These are phyloP conservation scores for Astragalus glycyphyllos DNA, from an alignment of 306 rosid species.

Conservation along the genomic window DNA sequence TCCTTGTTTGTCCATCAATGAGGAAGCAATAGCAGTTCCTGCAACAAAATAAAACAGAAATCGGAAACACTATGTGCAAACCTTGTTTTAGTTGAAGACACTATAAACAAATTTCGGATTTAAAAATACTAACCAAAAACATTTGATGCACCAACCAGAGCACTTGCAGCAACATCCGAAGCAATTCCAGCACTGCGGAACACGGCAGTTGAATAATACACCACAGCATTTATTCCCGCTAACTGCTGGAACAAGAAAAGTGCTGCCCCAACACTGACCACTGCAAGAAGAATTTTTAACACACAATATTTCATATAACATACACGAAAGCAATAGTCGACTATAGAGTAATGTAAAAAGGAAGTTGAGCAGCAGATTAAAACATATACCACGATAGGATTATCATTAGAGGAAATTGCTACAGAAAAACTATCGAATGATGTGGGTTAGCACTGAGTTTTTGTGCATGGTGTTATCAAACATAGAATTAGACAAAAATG, in stretches of 20 bases:
- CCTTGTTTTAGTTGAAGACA: background rate
- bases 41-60: slow-evolving; percentile 43
- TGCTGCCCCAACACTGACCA: slow-evolving; percentile 96
- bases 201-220: slow-evolving; percentile 93
- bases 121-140: slow-evolving; percentile 75
- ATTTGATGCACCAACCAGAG: slow-evolving; percentile 94
- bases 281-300: slow-evolving; percentile 59
- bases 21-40: slow-evolving; percentile 94
- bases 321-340: slow-evolving; percentile 4
- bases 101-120: background rate
- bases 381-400: slow-evolving; percentile 10
- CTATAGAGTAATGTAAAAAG: background rate
- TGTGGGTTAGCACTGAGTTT: background rate
- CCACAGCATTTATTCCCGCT: slow-evolving; percentile 97
- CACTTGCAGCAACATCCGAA: slow-evolving; percentile 99
- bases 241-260: slow-evolving; percentile 95
- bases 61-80: slow-evolving; percentile 20
- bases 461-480: slow-evolving; percentile 9
- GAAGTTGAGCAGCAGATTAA: background rate
- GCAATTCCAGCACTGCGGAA: slow-evolving; percentile 96
- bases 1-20: slow-evolving; percentile 96
- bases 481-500: slow-evolving; percentile 13
- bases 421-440: slow-evolving; percentile 4
- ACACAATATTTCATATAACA: slow-evolving; percentile 1
- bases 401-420: background rate